Percentiles rank a stretch among this genome's conserved stretches.
Evolutionary conservation across 164 flowering plant genomes (phyloP).

Genomic region (Berberis thunbergii): DNA sequence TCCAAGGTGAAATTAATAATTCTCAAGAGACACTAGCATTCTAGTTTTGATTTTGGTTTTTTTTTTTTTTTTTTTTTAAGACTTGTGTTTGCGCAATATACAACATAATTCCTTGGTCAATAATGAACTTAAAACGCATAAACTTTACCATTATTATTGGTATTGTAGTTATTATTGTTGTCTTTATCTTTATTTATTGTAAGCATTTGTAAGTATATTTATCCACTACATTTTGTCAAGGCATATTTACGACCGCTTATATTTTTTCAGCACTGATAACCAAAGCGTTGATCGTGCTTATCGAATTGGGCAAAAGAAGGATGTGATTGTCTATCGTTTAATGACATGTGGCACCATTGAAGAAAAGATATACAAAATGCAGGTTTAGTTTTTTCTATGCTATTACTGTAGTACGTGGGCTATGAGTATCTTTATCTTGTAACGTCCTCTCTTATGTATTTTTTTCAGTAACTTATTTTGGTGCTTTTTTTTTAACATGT

Average conservation of each 20-base stretch:
- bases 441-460: not conserved
- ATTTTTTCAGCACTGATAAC: conserved; percentile 70
- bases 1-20: conserved; percentile 55
- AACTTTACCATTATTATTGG: too few species aligned
- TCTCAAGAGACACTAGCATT: not conserved
- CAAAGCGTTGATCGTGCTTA: conserved; percentile 99
- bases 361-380: conserved; percentile 92
- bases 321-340: conserved; percentile 91
- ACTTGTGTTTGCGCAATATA: too few species aligned
- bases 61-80: conserved; percentile 1
- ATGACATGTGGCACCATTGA: conserved; percentile 98
- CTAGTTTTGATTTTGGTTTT: not conserved
- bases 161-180: too few species aligned
- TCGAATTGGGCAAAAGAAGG: conserved; percentile 94
- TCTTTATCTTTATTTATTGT: too few species aligned
- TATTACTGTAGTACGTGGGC: not conserved
- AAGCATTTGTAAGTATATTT: not conserved
- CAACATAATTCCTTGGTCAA: too few species aligned
- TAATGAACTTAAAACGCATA: too few species aligned
- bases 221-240: not conserved
- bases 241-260: not conserved
- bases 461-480: not conserved
- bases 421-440: not conserved
- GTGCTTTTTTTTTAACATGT: not conserved
- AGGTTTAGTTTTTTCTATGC: conserved; percentile 32